Percentiles rank a stretch among this genome's conserved stretches.
Evolutionary conservation across 257 asterid genomes (phyloP).

Genomic region (Ajuga chamaepitys): DNA sequence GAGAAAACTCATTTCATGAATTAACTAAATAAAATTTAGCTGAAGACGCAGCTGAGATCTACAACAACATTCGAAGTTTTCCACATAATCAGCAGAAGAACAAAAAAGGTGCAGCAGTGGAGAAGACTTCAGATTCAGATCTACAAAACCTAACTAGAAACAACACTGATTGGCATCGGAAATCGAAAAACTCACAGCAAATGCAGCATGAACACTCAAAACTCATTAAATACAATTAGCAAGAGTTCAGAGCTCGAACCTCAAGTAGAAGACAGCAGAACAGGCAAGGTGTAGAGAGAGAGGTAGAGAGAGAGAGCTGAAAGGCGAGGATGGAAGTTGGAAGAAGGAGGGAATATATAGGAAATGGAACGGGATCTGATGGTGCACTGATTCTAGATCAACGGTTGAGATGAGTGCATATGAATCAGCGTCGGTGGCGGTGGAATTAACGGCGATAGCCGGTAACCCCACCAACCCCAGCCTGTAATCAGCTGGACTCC

Average conservation of each 20-base stretch:
- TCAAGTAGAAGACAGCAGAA: background rate
- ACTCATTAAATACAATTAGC: background rate
- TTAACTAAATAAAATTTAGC: background rate
- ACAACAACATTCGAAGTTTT: background rate
- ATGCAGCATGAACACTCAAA: background rate
- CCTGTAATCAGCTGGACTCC: background rate
- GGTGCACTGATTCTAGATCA: too few species aligned
- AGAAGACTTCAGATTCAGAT: background rate
- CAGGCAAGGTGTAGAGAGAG: background rate
- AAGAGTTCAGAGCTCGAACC: background rate
- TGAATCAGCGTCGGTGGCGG: background rate
- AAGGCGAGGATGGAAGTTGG: background rate
- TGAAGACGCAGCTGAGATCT: too few species aligned
- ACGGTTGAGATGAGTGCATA: background rate
- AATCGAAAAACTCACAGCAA: too few species aligned
- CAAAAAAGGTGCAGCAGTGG: background rate
- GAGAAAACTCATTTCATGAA: background rate
- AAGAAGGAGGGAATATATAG: slow-evolving; percentile 3
- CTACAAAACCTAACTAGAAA: background rate
- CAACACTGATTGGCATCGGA: too few species aligned
- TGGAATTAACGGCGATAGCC: background rate
- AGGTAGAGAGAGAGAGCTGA: background rate
- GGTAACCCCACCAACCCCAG: slow-evolving; percentile 10
- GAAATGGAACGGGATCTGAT: background rate
- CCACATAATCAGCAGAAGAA: background rate